These are phyloP conservation scores for Backusella psychrophila DNA, from an alignment of 192 early-diverging fungal species.

Conservation along the genomic window DNA sequence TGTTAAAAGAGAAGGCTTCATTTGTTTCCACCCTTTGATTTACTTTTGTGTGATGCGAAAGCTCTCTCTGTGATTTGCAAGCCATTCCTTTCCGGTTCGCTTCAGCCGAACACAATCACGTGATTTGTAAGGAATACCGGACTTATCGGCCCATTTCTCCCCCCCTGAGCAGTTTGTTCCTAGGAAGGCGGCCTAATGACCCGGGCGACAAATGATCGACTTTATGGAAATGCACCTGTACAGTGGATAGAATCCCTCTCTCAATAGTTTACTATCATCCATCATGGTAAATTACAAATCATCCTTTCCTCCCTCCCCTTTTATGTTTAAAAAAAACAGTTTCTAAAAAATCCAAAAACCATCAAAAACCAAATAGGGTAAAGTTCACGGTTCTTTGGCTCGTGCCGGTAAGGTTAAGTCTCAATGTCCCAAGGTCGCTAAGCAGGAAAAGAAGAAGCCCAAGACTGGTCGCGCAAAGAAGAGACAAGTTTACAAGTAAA, in stretches of 20 bases:
- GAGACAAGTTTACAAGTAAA: conserved; percentile 84
- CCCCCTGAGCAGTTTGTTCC: not conserved
- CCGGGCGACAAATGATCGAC: not conserved
- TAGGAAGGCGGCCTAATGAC: not conserved
- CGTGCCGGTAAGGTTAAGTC: conserved; percentile 99
- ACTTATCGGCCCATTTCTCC: not conserved
- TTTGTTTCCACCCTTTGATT: not conserved
- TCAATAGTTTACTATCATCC: conserved; percentile 14
- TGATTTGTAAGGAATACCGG: not conserved
- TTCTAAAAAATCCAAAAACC: not conserved
- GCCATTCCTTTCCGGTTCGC: not conserved
- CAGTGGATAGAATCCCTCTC: conserved; percentile 9
- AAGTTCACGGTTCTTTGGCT: conserved; percentile 99
- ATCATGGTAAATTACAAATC: conserved; percentile 11
- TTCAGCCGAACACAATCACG: not conserved
- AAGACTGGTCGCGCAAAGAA: conserved; percentile 92
- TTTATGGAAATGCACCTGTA: not conserved
- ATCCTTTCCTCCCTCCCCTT: not conserved
- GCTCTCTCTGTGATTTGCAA: not conserved
- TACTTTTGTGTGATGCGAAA: not conserved
- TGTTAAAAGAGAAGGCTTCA: conserved; percentile 16
- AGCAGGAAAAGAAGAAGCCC: conserved; percentile 97
- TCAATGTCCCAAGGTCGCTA: conserved; percentile 97
- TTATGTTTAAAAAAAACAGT: not conserved
- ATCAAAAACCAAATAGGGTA: conserved; percentile 72